Base-by-base conservation (phyloP, 2,329 filamentous ascomycete species). In the Ceratocystis harringtonii region DNA sequence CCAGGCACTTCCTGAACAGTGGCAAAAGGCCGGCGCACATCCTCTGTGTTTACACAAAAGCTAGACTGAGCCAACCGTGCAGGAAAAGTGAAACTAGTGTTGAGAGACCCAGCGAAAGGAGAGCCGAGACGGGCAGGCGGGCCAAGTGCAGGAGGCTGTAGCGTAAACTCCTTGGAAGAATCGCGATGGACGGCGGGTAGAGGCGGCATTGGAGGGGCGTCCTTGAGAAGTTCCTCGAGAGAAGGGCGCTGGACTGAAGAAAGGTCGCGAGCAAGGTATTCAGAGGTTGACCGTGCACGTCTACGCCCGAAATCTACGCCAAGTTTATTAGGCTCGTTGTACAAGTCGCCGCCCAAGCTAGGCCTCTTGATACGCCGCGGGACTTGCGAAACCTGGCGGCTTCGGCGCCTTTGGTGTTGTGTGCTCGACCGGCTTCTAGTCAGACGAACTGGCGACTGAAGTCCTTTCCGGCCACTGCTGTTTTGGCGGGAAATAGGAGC, bases 11-110 rank as follows among this genome's bases (percentile, higher is more conserved):
- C 57, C 17, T 67, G 55, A 44, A 84, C 75, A 0, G 83, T 86
- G 10, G 82, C 79, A 71, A 83, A 85, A 1, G 81, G 81, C 32
- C 79, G 77, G 3, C 78, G 76, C 66, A 79, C 73, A 58, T 65
- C 65, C 4, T 58, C 44, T 63, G 76, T 72, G 22, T 76, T 75
- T 62, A 78, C 69, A 61, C 80, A 78, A 43, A 82, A 74, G 58
- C 58, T 43, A 1, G 78, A 76, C 69, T 79, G 78, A 41, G 77
- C 79, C 36, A 80, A 72, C 50, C 84, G 78, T 66, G 81, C 82
- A n/a, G 84, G 84, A 68, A 85, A 84, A 58, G 83, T 85, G 70
- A 83, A 78, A 72, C 80, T 84, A 12, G 79, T 76, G 65, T 73
- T 76, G 8, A 76, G 72, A 43, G 76, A 76, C 8, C 63, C 63